Evolutionary conservation across 805 yeast genomes (phyloP), one percentile per base, ranked within the genome.

Genomic region (Zygosaccharomyces rouxii): DNA sequence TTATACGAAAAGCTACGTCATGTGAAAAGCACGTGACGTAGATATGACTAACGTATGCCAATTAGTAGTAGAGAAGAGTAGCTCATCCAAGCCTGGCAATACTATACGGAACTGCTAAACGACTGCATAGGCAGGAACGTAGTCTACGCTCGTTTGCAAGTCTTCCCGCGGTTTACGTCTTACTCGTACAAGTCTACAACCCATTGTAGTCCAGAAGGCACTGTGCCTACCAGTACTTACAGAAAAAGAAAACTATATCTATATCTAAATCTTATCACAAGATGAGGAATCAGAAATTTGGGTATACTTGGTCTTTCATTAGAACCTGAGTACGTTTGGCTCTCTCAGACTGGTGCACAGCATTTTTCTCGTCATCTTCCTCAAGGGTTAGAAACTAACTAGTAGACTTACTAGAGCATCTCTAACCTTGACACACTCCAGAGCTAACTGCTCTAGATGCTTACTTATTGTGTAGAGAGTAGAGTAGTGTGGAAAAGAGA

Each of bases 281-380:
- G 42, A 28, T 18, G 35, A 44, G 54, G 54, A 49, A 59, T 65
- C 69, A 65, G 69, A 64, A 65, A 65, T 66, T 63, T 64, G 68
- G 69, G 68, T 65, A 64, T 66, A 66, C 69, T 64, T 56, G 48
- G 65, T 66, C 61, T 66, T 66, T 66, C 70, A 66, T 40, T 38
- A 65, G 48, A 53, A 51, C 62, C 63, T 57, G 70, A 66, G 70
- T 66, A 66, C 69, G 42, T 45, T 25, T 45, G 48, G 49, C 31
- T 39, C 52, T 39, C 50, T 62, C 69, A 65, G 69, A 64, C 69
- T 64, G 70, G 69, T 65, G 69, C 70, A 66, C 69, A 64, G 68
- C 69, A 58, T 64, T 60, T 62, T 49, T 62, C 60, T 66, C 68
- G 64, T 64, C 70, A 64, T 53, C n/a, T 59, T 49, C 56, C 54